Conservation (phyloP, 805 yeast genomes). For the Saccharomycopsis sp. region DNA sequence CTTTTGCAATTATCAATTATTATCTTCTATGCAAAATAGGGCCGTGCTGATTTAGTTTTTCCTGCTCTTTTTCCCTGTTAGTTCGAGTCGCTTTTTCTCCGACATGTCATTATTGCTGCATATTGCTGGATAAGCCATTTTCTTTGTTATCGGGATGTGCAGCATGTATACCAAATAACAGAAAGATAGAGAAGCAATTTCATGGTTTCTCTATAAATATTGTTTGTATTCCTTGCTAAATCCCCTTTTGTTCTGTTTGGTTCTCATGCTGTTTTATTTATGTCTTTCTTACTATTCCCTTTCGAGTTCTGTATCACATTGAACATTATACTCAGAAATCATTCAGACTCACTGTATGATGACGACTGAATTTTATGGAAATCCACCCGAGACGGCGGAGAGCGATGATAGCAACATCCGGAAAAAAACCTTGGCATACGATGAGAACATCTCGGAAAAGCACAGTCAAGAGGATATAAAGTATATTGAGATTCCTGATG, state of each 20-base stretch:
- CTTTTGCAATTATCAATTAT: not conserved
- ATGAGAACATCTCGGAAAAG: slow-evolving; percentile 3
- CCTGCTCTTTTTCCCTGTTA: not conserved
- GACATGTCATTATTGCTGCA: not conserved
- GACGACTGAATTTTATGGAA: not conserved
- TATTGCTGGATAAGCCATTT: not conserved
- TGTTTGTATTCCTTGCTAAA: not conserved
- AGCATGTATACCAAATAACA: no score
- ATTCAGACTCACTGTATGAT: not conserved
- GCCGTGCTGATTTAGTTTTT: not conserved
- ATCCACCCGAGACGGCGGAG: not conserved
- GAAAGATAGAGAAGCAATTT: not conserved
- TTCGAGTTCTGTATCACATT: not conserved
- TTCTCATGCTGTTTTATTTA: not conserved
- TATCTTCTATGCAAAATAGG: not conserved
- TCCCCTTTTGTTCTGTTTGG: no score
- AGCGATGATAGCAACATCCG: not conserved
- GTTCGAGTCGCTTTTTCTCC: no score
- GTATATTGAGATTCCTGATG: slow-evolving; percentile 17
- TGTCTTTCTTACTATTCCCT: not conserved
- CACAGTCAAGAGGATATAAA: not conserved
- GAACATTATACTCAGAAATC: not conserved
- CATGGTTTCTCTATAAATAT: not conserved
- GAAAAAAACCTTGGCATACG: not conserved
- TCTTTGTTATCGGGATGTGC: no score